Base-by-base conservation (phyloP, 371 early-diverging fungal genomes). In the Lichtheimia ornata region DNA sequence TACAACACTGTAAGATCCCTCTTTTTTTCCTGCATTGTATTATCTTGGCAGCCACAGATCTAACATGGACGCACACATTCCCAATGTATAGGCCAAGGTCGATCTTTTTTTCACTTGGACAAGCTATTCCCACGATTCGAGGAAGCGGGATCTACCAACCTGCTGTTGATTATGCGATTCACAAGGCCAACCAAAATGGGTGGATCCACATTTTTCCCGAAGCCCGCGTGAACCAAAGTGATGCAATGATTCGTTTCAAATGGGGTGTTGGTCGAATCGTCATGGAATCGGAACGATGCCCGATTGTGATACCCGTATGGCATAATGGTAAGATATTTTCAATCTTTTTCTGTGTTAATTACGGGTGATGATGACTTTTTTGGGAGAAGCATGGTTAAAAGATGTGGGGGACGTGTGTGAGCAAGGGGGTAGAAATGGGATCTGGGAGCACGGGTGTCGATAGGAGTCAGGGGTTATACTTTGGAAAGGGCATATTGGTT, bases 201-300 rank as follows among this genome's bases (percentile, higher is more conserved):
- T 80, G 86, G 88, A 73, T 94, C 47, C 95, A 94, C 58, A 83
- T 95, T 28, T 95, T 91, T 62, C 92, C 95, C 3, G 95, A 95
- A 62, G 91, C 86, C 12, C 84, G 80, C 61, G 86, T 93, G 52
- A 88, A 91, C 65, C 93, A 92, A 66, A 73, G 75, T 7, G 70
- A 67, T 2, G 66, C 77, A 25, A 70, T 92, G 70, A 71, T 91
- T 59, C 86, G 89, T 25, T 93, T 94, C 70, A 89, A 90, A 63
- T 95, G 96, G 95, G 95, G 95, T 5, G 81, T 95, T 5, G 91
- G 89, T 7, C 84, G 94, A 35, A 72, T 95, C 53, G 63, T 93
- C 15, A 91, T 92, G 91, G 95, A 95, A 56, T 66, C 83, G 9
- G 79, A 84, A 20, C 60, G 59, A 53, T 77, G 74, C 58, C 88